These are phyloP conservation scores for Thraustotheca clavata DNA, from an alignment of 352 stramenopile genomes.

Conservation along the genomic window DNA sequence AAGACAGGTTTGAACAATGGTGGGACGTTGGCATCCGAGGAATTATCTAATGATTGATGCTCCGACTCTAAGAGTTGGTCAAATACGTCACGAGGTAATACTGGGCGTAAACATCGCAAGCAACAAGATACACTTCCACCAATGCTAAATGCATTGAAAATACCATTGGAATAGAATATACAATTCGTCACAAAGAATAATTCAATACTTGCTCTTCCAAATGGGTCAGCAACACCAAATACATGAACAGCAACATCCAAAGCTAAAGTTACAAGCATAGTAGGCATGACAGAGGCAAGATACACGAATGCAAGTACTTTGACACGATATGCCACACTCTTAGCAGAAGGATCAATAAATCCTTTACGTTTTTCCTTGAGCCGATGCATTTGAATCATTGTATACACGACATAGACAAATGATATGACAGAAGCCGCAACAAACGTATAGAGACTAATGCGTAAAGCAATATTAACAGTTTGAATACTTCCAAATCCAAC, in stretches of 20 bases:
- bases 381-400: conserved; percentile 43
- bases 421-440: conserved; percentile 1
- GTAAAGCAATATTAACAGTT: background rate
- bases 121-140: conserved; percentile 52
- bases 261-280: conserved; percentile 30
- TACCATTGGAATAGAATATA: conserved; percentile 53
- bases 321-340: conserved; percentile 56
- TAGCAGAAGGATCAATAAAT: conserved; percentile 35
- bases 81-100: conserved; percentile 51
- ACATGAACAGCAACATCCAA: conserved; percentile 29
- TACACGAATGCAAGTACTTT: conserved; percentile 61
- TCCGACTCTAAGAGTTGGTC: conserved; percentile 52
- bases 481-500: background rate
- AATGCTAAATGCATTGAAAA: conserved; percentile 45
- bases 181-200: conserved; percentile 23
- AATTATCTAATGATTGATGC: conserved; percentile 32
- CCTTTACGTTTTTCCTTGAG: conserved; percentile 36
- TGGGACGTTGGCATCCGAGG: conserved; percentile 31
- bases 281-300: conserved; percentile 47
- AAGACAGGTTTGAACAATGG: conserved; percentile 49
- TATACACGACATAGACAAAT: conserved; percentile 28
- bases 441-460: conserved; percentile 3
- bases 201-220: background rate
- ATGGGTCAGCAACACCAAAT: conserved; percentile 27
- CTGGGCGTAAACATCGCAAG: conserved; percentile 40